Evolutionary conservation across 805 yeast species (phyloP).

Genomic region (Kodamaea laetipori): DNA sequence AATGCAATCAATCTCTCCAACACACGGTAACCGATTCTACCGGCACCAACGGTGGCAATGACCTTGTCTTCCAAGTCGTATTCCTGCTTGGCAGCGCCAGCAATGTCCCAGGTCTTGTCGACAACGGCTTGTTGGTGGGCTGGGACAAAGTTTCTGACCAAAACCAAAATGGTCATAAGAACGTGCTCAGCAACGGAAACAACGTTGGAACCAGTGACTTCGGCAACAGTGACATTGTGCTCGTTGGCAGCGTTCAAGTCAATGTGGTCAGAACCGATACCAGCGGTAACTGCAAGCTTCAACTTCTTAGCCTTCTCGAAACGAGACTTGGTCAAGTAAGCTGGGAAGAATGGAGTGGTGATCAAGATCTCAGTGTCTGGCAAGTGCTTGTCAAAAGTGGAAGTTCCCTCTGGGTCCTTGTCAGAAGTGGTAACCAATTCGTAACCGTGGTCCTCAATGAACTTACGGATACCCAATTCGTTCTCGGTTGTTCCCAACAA

Average conservation of each 20-base stretch:
- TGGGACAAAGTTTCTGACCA: conserved; percentile 76
- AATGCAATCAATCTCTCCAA: conserved; percentile 71
- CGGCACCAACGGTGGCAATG: conserved; percentile 77
- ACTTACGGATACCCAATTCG: conserved; percentile 68
- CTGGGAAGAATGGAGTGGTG: conserved; percentile 85
- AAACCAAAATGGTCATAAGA: conserved; percentile 66
- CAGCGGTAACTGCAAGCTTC: conserved; percentile 73
- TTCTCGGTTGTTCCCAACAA: conserved; percentile 73
- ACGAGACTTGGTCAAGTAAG: conserved; percentile 67
- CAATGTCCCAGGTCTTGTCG: conserved; percentile 71
- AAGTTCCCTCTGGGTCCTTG: conserved; percentile 61
- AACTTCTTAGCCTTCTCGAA: conserved; percentile 69
- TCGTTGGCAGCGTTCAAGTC: conserved; percentile 70
- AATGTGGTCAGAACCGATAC: conserved; percentile 82
- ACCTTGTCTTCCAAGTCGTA: conserved; percentile 77
- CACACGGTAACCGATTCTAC: conserved; percentile 77
- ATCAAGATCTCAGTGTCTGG: conserved; percentile 74
- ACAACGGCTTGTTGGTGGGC: conserved; percentile 68
- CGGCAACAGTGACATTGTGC: conserved; percentile 64
- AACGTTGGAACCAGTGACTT: conserved; percentile 83
- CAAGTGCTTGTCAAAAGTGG: conserved; percentile 63
- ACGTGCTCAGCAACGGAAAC: conserved; percentile 82
- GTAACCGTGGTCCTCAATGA: conserved; percentile 68
- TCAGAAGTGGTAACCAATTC: conserved; percentile 63
- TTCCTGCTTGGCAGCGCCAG: conserved; percentile 66